phyloP scores from a whole-genome alignment of 2,329 filamentous ascomycete species.

The Niveomyces coronatus region DNA sequence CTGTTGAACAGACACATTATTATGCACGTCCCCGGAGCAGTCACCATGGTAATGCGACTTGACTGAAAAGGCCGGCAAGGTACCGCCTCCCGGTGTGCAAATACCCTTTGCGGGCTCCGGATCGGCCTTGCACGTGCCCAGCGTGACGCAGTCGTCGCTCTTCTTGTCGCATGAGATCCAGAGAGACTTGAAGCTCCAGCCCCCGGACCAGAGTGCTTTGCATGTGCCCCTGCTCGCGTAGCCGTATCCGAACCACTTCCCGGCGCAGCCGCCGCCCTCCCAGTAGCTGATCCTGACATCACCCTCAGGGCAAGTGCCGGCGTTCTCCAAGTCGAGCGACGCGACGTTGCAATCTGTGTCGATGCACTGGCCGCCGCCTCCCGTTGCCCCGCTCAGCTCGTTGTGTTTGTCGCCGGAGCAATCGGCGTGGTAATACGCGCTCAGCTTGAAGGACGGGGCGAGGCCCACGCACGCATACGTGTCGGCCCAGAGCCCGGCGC shows the following conservation, averaged over 20 bases:
- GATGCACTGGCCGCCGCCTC: background rate
- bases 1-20: no score
- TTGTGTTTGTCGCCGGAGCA: background rate
- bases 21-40: no score
- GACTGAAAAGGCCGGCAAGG: no score
- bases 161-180: background rate
- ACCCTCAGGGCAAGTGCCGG: background rate
- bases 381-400: background rate
- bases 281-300: background rate
- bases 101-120: no score
- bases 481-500: slow-evolving; percentile 6
- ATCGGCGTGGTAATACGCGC: background rate
- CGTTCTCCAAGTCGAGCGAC: background rate
- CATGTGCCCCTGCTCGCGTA: background rate
- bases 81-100: no score
- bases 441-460: background rate
- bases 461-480: background rate
- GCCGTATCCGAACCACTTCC: background rate
- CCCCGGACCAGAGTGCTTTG: background rate
- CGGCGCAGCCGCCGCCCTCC: background rate
- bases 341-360: background rate
- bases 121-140: background rate
- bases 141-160: background rate
- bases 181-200: background rate
- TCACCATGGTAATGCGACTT: no score